Conservation (phyloP, 2,329 filamentous ascomycete genomes). For the Passalora sequoiae region DNA sequence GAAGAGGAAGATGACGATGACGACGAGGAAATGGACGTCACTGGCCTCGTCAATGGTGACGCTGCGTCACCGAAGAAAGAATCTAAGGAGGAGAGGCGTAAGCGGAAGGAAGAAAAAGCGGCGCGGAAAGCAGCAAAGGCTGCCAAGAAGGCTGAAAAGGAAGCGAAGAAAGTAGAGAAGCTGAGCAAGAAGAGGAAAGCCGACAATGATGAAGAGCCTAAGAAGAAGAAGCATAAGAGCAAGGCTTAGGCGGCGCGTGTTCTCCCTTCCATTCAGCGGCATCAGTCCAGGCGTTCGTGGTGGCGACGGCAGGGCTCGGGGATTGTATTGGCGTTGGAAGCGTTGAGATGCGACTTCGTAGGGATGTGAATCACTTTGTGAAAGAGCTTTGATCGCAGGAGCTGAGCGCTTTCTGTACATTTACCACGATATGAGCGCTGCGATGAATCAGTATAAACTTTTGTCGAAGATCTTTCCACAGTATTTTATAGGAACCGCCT, state of each 20-base stretch:
- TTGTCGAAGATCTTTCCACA: too few relatives aligned
- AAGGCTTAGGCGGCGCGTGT: slow-evolving; percentile 20
- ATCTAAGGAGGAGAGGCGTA: slow-evolving; percentile 29
- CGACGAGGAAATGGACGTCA: slow-evolving; percentile 24
- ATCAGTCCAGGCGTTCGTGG: too few relatives aligned
- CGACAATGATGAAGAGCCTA: slow-evolving; percentile 48
- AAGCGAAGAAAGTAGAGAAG: slow-evolving; percentile 27
- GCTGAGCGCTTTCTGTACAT: too few relatives aligned
- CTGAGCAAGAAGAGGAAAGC: slow-evolving; percentile 36
- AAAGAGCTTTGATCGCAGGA: too few relatives aligned
- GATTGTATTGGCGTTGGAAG: too few relatives aligned
- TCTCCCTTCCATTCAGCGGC: too few relatives aligned
- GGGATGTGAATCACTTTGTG: too few relatives aligned
- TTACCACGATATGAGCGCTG: too few relatives aligned
- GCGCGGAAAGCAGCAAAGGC: slow-evolving; percentile 27
- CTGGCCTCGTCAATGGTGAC: slow-evolving; percentile 19
- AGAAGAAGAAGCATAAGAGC: slow-evolving; percentile 27
- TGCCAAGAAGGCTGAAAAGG: slow-evolving; percentile 37
- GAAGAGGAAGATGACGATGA: slow-evolving; percentile 40
- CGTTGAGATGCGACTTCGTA: too few relatives aligned
- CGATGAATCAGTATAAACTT: too few relatives aligned
- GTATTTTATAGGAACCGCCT: too few relatives aligned
- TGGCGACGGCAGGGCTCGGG: too few relatives aligned
- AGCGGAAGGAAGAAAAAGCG: slow-evolving; percentile 23
- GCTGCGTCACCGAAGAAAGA: slow-evolving; percentile 19